Conservation (phyloP, 192 early-diverging fungal genomes). For the Coemansia aciculifera region DNA sequence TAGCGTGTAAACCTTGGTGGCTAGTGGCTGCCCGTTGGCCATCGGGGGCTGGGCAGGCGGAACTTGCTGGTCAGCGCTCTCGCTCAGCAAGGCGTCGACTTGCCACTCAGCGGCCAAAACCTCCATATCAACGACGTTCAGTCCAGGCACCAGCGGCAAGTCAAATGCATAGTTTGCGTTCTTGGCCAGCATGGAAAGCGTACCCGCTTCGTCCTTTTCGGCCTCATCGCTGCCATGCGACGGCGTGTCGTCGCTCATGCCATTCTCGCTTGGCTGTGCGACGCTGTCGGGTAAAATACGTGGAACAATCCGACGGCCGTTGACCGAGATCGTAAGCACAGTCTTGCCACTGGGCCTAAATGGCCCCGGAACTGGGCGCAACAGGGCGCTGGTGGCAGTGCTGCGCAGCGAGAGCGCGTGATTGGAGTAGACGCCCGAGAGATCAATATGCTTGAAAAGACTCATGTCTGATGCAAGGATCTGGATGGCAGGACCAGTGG, state of each 20-base stretch:
- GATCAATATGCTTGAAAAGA: constrained; percentile 46
- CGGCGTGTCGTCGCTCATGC: constrained; percentile 28
- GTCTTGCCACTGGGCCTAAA: constrained; percentile 28
- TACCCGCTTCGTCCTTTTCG: constrained; percentile 32
- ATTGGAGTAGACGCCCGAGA: constrained; percentile 24
- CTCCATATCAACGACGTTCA: constrained; percentile 43
- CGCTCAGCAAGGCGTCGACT: constrained; percentile 19
- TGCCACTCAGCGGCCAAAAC: constrained; percentile 35
- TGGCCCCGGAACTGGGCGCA: constrained; percentile 49
- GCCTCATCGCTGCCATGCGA: constrained; percentile 38
- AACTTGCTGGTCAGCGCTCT: constrained; percentile 45
- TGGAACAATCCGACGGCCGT: constrained; percentile 33
- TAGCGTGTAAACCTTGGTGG: neutral
- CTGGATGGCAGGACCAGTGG: constrained; percentile 32
- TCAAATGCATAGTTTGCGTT: constrained; percentile 46
- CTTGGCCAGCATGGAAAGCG: constrained; percentile 22
- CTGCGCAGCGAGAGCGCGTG: constrained; percentile 37
- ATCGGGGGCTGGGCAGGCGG: constrained; percentile 25
- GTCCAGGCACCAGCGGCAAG: constrained; percentile 32
- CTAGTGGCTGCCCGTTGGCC: neutral
- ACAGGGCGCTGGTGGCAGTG: constrained; percentile 19
- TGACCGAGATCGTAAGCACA: constrained; percentile 27
- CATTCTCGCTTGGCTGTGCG: constrained; percentile 20
- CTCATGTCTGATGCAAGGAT: constrained; percentile 38
- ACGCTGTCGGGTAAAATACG: constrained; percentile 31